Conservation (phyloP, 371 early-diverging fungal species). For the Coelomomyces lativittatus region DNA sequence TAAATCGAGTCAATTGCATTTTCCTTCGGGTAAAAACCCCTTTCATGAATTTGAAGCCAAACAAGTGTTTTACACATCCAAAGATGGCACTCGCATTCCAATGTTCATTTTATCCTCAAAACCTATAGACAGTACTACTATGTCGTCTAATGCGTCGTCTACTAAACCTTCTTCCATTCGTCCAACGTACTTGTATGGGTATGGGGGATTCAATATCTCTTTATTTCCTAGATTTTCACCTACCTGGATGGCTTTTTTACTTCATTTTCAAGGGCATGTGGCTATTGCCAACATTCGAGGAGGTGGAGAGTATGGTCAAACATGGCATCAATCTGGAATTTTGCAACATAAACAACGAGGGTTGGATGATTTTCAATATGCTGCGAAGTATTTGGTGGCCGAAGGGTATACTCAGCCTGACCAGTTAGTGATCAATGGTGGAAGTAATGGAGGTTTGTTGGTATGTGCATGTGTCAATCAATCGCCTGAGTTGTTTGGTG, state of each 20-base stretch:
- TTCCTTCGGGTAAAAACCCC: constrained; percentile 21
- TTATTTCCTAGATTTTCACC: constrained; percentile 26
- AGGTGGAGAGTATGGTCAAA: constrained; percentile 27
- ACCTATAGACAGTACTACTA: too few relatives aligned
- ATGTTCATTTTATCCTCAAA: constrained; percentile 44
- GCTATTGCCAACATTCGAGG: constrained; percentile 24
- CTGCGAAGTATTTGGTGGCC: constrained; percentile 15
- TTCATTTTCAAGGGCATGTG: constrained; percentile 15
- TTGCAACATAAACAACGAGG: constrained; percentile 15
- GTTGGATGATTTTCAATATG: constrained; percentile 29
- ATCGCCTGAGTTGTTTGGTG: constrained; percentile 32
- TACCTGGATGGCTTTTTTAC: constrained; percentile 17
- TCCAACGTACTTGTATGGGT: constrained; percentile 42
- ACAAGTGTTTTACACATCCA: constrained; percentile 39
- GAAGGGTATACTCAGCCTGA: constrained; percentile 16
- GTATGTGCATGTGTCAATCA: constrained; percentile 19
- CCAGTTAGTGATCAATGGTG: constrained; percentile 48
- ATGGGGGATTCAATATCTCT: constrained; percentile 41
- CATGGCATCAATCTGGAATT: constrained; percentile 20
- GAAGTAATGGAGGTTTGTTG: constrained; percentile 49
- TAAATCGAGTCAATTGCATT: constrained; percentile 13
- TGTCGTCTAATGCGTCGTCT: constrained; percentile 1
- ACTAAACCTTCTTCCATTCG: constrained; percentile 5
- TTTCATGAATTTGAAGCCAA: constrained; percentile 19
- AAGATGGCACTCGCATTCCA: constrained; percentile 45